Base-by-base conservation (phyloP, 257 asterid genomes). In the Solanum chilense region DNA sequence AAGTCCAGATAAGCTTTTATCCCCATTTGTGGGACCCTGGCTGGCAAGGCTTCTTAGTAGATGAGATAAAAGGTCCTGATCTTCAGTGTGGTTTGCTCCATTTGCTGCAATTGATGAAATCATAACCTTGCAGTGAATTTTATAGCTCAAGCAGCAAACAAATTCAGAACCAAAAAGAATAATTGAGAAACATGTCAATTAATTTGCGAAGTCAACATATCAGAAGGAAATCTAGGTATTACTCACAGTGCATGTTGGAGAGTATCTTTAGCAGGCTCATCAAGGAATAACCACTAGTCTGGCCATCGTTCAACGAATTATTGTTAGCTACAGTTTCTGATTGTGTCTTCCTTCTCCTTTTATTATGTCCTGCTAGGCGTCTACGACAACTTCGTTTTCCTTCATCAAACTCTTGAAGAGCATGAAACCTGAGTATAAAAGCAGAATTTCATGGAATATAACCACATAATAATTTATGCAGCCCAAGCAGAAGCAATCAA, bases 331-430 rank as follows among this genome's bases (percentile, higher is more conserved):
- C 88, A 87, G 89, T 89, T 41, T 92, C 94, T 35, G 94, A 85
- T 87, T 93, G 96, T 75, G 96, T 91, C 90, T 94, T 94, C 87
- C 98, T 93, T 90, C 98, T 93, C 94, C 98, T 92, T 86, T 94
- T 93, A 88, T 94, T 95, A 88, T 94, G 98, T 83, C 97, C 96
- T 9, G 97, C 97, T 90, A 95, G 87, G 31, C 98, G 97, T 47
- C 97, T 89, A 11, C 96, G 94, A 42, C 98, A 95, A 90, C 98
- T 94, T 89, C 98, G 88, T 84, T 93, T 95, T 64, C 97, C 98
- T 89, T 95, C 96, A 85, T 95, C 98, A 77, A 95, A 95, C 93
- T 95, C 98, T 88, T 91, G 96, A 84, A 95, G 98, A 13, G 92
- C 92, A 89, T 95, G 98, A 90, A 95, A 95, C 92, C 98, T 95